phyloP scores from a whole-genome alignment of 306 rosid genomes.

The Prunus armeniaca region DNA sequence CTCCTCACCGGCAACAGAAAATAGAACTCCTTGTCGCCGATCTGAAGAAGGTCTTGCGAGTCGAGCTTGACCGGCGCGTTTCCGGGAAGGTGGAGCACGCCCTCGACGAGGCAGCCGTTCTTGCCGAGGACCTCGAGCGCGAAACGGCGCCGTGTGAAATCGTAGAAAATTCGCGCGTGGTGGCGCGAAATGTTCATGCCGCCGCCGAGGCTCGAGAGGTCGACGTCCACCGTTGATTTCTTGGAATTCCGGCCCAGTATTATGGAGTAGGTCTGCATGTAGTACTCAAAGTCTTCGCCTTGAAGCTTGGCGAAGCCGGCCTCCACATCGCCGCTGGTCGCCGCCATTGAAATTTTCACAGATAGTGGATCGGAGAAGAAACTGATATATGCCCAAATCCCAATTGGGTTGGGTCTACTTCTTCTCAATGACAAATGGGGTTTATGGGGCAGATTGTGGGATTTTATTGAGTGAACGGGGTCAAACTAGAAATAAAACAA shows the following conservation, averaged over 20 bases:
- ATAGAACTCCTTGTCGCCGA: constrained; percentile 95
- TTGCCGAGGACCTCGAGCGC: constrained; percentile 95
- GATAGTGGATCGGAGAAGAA: background rate
- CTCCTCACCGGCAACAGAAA: constrained; percentile 78
- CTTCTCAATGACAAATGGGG: background rate
- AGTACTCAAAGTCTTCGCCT: constrained; percentile 98
- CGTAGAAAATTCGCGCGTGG: constrained; percentile 96
- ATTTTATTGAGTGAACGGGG: background rate
- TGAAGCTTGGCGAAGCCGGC: constrained; percentile 98
- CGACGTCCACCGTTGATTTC: constrained; percentile 93
- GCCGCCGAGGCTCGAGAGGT: constrained; percentile 97
- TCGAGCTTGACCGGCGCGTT: constrained; percentile 94
- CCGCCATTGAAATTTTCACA: constrained; percentile 27
- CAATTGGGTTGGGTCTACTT: background rate
- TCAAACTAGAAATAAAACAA: background rate
- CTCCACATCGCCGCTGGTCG: constrained; percentile 71
- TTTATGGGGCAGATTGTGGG: background rate
- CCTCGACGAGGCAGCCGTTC: constrained; percentile 94
- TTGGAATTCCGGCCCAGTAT: constrained; percentile 96
- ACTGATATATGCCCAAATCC: background rate
- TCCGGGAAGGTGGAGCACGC: constrained; percentile 92
- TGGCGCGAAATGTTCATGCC: constrained; percentile 99
- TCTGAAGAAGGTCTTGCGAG: constrained; percentile 92
- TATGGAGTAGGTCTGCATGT: constrained; percentile 97
- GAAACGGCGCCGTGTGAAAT: constrained; percentile 92